Evolutionary conservation across 108 stramenopile species (phyloP), one percentile per base, ranked within the genome.

Genomic region (Nannochloropsis oceanica): DNA sequence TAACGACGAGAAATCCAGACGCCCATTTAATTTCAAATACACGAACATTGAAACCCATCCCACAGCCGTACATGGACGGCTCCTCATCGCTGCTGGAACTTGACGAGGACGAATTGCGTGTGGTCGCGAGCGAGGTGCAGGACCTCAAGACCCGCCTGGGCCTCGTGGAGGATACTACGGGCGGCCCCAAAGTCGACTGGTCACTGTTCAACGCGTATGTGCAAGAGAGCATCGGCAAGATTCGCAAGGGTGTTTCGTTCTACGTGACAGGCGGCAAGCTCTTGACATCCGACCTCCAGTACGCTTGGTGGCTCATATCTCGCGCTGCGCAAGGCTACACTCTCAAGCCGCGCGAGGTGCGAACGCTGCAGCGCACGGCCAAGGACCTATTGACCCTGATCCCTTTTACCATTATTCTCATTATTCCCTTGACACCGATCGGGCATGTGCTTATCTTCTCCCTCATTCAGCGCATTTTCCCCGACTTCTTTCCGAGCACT

Each of bases 361-460:
- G 96, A 25, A 96, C 94, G 27, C 86, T 97, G 82, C 87, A 96
- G 93, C 93, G 97, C 20, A 97, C 96, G 24, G 94, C 95, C 91
- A 96, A 96, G 90, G 97, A 98, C 87, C 87, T 96, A 14, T 87
- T 96, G 80, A 98, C 96, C 7, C 95, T 97, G 87, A 96, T 98
- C 80, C 97, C 97, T 24, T 95, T 97, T 59, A 91, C 96, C 44
- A 95, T 98, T 84, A 98, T 98, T 87, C 91, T 97, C 81, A 86
- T 98, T 26, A 93, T 98, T 83, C 97, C 97, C n/a, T 90, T 98
- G 43, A 91, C 96, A 34, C 97, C 97, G n/a, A 91, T 97, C 18
- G 97, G 97, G 8, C 97, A 98, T 85, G 96, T 98, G 46, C 90
- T 98, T 22, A 94, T 98, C 12, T 98, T 98, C 89, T 95, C 95